Evolutionary conservation across 1,139 yeast species (phyloP).

Genomic region (Dujonia santamariae): DNA sequence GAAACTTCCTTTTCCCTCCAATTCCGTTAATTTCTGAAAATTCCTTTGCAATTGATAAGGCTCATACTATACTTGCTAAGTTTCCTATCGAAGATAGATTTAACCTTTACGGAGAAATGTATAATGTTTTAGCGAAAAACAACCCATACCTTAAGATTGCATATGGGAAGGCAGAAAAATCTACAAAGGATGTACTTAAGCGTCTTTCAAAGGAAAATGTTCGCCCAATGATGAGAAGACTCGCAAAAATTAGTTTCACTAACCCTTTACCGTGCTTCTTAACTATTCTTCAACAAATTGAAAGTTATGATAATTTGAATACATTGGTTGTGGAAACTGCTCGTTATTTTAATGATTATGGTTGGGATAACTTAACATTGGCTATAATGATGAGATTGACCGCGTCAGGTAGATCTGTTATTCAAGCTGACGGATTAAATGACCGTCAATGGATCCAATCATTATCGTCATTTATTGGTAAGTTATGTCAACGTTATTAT

Average conservation of each 20-base stretch:
- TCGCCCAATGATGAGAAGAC: constrained; percentile 68
- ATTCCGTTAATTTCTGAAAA: constrained; percentile 60
- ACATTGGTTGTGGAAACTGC: constrained; percentile 80
- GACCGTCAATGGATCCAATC: constrained; percentile 87
- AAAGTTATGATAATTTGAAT: constrained; percentile 87
- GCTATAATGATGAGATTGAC: constrained; percentile 73
- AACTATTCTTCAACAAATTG: constrained; percentile 69
- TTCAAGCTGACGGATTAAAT: constrained; percentile 77
- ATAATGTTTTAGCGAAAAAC: constrained; percentile 53
- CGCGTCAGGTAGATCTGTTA: constrained; percentile 56
- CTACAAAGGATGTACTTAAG: constrained; percentile 77
- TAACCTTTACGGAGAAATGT: constrained; percentile 80
- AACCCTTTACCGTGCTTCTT: constrained; percentile 80
- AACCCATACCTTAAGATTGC: constrained; percentile 60
- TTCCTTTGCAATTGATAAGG: constrained; percentile 60
- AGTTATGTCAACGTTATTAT: constrained; percentile 53
- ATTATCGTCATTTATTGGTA: constrained; percentile 63
- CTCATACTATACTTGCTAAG: constrained; percentile 50
- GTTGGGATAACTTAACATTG: constrained; percentile 83
- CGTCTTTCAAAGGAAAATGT: constrained; percentile 86
- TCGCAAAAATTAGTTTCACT: constrained; percentile 73
- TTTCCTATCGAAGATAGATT: constrained; percentile 68
- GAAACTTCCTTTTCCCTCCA: constrained; percentile 69
- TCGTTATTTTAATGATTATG: constrained; percentile 69
- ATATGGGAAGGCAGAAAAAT: constrained; percentile 70